These are phyloP conservation scores for Sporothrix protearum DNA, from an alignment of 2,329 filamentous ascomycete genomes.

Conservation along the genomic window DNA sequence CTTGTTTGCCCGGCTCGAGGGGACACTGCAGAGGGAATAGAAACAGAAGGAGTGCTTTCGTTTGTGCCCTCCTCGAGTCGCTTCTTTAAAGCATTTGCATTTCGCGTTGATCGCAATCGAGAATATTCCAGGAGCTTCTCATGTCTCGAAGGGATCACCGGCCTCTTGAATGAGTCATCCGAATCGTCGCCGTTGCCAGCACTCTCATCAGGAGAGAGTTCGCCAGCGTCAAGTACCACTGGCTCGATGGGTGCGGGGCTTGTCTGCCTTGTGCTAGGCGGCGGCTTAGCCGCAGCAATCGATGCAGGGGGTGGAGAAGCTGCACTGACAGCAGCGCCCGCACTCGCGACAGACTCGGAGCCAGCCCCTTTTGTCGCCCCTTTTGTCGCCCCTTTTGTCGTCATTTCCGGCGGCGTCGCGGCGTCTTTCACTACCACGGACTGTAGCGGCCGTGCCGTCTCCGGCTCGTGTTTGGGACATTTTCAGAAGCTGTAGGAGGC, in stretches of 20 bases:
- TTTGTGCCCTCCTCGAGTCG: neutral
- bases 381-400: neutral
- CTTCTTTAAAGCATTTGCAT: neutral
- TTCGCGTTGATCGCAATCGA: slow-evolving; percentile 3
- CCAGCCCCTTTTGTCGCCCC: neutral
- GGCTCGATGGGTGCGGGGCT: neutral
- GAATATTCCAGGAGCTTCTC: slow-evolving; percentile 19
- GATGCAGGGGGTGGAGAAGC: neutral
- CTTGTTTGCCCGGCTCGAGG: neutral
- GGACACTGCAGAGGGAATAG: neutral
- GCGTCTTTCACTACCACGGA: slow-evolving; percentile 21
- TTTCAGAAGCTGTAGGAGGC: slow-evolving; percentile 25
- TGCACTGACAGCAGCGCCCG: neutral
- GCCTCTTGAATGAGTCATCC: slow-evolving; percentile 20
- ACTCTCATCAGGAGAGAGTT: slow-evolving; percentile 18
- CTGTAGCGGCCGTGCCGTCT: slow-evolving; percentile 25
- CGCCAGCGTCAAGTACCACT: slow-evolving; percentile 12
- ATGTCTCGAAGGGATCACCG: neutral
- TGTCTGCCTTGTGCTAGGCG: slow-evolving; percentile 6
- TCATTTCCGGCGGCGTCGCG: neutral
- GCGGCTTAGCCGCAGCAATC: neutral
- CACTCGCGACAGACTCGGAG: neutral
- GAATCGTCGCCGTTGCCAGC: neutral
- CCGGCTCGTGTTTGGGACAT: slow-evolving; percentile 24
- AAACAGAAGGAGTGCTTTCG: neutral